A percentile compares a stretch with the other conserved stretches of the same genome.
Conservation (phyloP, 805 yeast species). For the Saccharomyces jurei region DNA sequence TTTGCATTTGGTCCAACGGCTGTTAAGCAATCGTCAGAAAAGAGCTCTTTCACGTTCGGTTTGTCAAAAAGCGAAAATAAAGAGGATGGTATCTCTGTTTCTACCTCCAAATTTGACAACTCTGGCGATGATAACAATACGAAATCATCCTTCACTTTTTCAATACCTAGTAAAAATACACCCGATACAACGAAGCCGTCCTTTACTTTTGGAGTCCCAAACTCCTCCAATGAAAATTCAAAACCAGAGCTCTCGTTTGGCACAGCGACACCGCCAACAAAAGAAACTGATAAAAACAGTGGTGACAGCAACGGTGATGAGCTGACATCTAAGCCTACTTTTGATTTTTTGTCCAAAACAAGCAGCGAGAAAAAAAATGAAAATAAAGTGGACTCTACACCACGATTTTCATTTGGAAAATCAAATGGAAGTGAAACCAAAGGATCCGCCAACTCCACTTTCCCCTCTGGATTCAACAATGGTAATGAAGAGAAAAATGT, state of each 20-base stretch:
- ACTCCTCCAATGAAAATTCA: background rate
- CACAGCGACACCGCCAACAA: background rate
- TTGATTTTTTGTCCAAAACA: conserved; percentile 16
- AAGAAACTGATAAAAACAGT: background rate
- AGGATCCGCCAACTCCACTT: conserved; percentile 14
- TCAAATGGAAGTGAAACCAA: conserved; percentile 4
- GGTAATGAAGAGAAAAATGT: conserved; percentile 2
- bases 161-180: conserved; percentile 1
- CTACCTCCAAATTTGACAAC: background rate
- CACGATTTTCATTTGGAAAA: conserved; percentile 1
- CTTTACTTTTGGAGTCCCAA: conserved; percentile 8
- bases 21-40: background rate
- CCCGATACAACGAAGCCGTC: conserved; percentile 4
- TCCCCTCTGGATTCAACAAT: conserved; percentile 14
- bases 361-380: conserved; percentile 1
- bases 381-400: conserved; percentile 3
- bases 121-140: conserved; percentile 1
- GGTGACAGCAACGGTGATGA: background rate
- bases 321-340: conserved; percentile 12
- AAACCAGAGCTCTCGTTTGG: conserved; percentile 25
- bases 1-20: conserved; percentile 17
- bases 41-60: background rate
- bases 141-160: conserved; percentile 19
- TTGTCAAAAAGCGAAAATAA: background rate
- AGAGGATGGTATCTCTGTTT: background rate